Base-by-base conservation (phyloP, 2,329 filamentous ascomycete species). In the Aspergillus jensenii region DNA sequence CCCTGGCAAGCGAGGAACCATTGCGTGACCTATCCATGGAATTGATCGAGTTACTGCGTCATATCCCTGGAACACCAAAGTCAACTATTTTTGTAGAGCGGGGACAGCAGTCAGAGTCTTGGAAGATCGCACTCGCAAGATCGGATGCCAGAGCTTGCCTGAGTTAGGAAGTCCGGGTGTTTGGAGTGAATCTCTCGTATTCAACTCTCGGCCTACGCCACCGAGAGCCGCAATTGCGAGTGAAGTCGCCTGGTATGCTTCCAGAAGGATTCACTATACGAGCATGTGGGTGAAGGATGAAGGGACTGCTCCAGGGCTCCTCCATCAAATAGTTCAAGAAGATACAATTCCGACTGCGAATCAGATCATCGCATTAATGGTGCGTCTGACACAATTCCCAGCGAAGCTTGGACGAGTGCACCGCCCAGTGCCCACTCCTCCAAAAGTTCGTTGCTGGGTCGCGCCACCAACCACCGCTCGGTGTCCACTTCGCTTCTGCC, bases 41-140 rank as follows among this genome's bases (percentile, higher is more conserved):
- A 48, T 8, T 44, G 23, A 43, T 33, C 27, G 2, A 44, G 45
- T 49, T 39, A 49, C 46, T 33, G 53, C 53, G 53, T 49, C 53
- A 55, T 55, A 43, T 25, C 45, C 53, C 25, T 48, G 45, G 45
- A 49, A 37, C 21, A 49, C 21, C 47, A 52, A 33, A 33, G 37
- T 31, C 33, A 19, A 54, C 21, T 47, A 47, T 47, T 47, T 54
- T 41, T 14, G 9, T 33, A 14, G 35, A 54, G 52, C 52, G 52
- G 52, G 44, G 44, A n/a, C 6, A 12, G 17, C 33, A 43, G 19
- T 14, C 15, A 4, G 17, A 11, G 2, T 19, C 9, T 31, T 31
- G 27, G 27, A 31, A 31, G 27, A 11, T 4, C 8, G 33, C 21
- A 12, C 12, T 14, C 6, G 35, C 35, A 37, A n/a, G 14, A n/a